These are phyloP conservation scores for Chlamydomonas sp. DNA, from an alignment of 139 green algal species.

Conservation along the genomic window DNA sequence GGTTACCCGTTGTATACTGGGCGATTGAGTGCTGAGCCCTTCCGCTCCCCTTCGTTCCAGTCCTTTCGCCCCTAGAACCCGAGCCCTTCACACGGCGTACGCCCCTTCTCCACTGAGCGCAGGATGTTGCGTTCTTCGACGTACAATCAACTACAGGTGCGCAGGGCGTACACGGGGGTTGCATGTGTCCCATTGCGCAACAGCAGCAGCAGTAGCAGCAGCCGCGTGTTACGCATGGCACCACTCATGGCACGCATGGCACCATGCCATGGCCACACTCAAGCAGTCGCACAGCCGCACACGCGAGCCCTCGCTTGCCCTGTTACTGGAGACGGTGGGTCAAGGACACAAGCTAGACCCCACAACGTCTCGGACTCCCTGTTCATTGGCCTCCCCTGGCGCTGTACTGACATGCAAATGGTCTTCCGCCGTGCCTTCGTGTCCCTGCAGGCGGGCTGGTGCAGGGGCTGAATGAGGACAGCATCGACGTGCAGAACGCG, in stretches of 20 bases:
- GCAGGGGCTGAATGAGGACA: slow-evolving; percentile 83
- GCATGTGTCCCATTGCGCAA: neutral
- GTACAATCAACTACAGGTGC: slow-evolving; percentile 62
- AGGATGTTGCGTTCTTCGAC: slow-evolving; percentile 90
- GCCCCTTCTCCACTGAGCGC: too few relatives aligned
- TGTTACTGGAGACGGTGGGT: neutral
- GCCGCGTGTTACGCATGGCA: neutral
- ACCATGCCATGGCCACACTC: neutral
- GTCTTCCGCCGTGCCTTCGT: neutral
- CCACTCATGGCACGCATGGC: neutral
- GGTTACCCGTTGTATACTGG: too few relatives aligned
- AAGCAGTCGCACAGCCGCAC: neutral
- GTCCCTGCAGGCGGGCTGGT: slow-evolving; percentile 54
- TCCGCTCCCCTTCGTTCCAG: too few relatives aligned
- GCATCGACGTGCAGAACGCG: slow-evolving; percentile 63
- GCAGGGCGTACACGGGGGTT: neutral
- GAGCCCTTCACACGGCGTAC: too few relatives aligned
- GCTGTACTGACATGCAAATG: neutral
- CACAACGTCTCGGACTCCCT: neutral
- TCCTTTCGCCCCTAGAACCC: too few relatives aligned
- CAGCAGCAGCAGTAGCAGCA: neutral
- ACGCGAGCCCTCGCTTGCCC: neutral
- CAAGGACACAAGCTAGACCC: neutral
- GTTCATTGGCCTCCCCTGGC: neutral
- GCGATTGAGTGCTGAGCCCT: too few relatives aligned